Evolutionary conservation across 202 grass and related monocot species (phyloP).

Genomic region (Brachypodium distachyon): DNA sequence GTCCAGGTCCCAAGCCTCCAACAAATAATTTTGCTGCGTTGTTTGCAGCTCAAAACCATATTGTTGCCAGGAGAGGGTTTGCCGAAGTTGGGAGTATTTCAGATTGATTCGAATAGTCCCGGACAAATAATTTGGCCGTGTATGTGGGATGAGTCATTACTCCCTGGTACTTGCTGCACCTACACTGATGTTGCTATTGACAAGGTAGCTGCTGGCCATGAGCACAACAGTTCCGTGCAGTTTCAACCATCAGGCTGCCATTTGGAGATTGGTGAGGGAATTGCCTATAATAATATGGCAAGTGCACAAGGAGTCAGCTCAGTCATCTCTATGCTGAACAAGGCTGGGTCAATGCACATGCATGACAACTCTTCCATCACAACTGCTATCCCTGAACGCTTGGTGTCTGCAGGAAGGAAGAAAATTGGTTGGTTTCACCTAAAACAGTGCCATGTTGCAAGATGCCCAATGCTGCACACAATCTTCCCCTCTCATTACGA

Average conservation of each 20-base stretch:
- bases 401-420: too few species aligned
- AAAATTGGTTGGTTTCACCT: not conserved
- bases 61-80: not conserved
- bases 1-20: not conserved
- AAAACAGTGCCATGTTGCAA: not conserved
- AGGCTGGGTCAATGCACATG: not conserved
- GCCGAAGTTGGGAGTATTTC: not conserved
- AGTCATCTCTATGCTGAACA: not conserved
- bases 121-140: not conserved
- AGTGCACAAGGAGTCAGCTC: not conserved
- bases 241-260: not conserved
- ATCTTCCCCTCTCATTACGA: accelerated
- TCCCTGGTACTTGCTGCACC: not conserved
- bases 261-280: not conserved
- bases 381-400: not conserved
- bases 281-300: not conserved
- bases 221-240: not conserved
- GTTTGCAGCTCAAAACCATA: not conserved
- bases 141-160: not conserved
- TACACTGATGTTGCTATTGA: not conserved
- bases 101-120: not conserved
- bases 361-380: conserved; percentile 5
- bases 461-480: not conserved
- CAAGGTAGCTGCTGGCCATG: not conserved
- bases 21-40: not conserved